Conservation (phyloP, 331 rosid species). For the Malus hybrid region DNA sequence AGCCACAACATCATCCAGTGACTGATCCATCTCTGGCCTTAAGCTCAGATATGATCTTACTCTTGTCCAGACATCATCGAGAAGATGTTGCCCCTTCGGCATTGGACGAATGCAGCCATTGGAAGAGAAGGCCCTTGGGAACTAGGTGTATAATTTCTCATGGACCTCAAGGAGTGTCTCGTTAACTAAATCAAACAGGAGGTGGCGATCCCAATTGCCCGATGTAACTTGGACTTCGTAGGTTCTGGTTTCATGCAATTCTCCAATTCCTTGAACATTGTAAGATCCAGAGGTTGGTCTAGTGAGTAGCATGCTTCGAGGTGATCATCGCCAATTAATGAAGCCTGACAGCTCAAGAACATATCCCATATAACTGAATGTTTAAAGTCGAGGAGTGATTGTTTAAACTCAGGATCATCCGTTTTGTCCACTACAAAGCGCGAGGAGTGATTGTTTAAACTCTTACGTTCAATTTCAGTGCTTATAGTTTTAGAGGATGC, state of each 20-base stretch:
- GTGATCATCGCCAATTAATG: conserved; percentile 24
- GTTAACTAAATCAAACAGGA: conserved; percentile 61
- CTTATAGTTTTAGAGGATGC: neutral
- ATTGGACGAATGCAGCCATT: conserved; percentile 35
- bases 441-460: neutral
- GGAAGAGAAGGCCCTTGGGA: conserved; percentile 49
- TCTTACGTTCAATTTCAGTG: conserved; percentile 15
- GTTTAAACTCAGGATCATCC: conserved; percentile 19
- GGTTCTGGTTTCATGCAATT: conserved; percentile 27
- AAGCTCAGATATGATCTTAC: conserved; percentile 33
- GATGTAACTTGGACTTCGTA: conserved; percentile 11
- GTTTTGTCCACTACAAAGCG: conserved; percentile 13
- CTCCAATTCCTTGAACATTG: conserved; percentile 46
- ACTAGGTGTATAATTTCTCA: conserved; percentile 51
- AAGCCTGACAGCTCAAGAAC: conserved; percentile 63
- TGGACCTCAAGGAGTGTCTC: conserved; percentile 44
- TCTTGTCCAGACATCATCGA: conserved; percentile 46
- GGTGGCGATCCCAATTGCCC: conserved; percentile 34
- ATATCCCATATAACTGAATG: conserved; percentile 48
- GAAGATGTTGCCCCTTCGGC: conserved; percentile 50
- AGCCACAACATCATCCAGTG: conserved; percentile 66
- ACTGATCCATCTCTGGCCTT: conserved; percentile 72
- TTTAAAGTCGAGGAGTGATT: too few species aligned
- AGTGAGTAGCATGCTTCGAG: conserved; percentile 27
- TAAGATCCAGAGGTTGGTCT: conserved; percentile 47